A percentile compares a stretch with the other conserved stretches of the same genome.
Conservation (phyloP, 2,329 filamentous ascomycete species). For the Talaromyces verruculosus region DNA sequence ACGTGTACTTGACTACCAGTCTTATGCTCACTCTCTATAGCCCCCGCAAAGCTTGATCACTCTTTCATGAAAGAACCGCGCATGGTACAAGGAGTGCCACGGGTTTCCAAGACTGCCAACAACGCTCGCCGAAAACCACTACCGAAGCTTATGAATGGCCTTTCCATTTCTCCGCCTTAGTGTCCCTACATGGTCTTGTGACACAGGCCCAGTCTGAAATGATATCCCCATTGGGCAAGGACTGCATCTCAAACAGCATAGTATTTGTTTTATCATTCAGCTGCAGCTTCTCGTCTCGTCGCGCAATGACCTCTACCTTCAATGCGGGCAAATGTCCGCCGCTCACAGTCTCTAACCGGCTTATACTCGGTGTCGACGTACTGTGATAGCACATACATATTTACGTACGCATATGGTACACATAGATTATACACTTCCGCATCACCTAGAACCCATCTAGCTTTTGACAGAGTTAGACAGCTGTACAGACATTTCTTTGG, state of each 20-base stretch:
- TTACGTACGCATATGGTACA: not conserved
- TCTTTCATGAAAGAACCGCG: slow-evolving; percentile 89
- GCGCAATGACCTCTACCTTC: not conserved
- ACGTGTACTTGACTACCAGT: not conserved
- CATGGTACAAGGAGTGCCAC: slow-evolving; percentile 82
- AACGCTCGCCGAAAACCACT: slow-evolving; percentile 45
- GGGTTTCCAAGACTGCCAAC: slow-evolving; percentile 51
- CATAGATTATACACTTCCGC: not conserved
- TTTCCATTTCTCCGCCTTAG: slow-evolving; percentile 38
- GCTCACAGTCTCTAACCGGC: not conserved
- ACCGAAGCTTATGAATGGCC: slow-evolving; percentile 45
- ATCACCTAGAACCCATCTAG: not conserved
- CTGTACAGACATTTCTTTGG: slow-evolving; percentile 3
- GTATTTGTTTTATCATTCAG: not conserved
- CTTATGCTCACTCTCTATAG: slow-evolving; percentile 14
- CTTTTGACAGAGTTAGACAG: slow-evolving; percentile 1
- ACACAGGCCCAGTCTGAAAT: not conserved
- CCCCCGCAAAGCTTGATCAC: slow-evolving; percentile 79
- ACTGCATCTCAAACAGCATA: not conserved
- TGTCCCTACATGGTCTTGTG: not conserved
- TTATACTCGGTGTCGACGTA: not conserved
- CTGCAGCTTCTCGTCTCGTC: not conserved
- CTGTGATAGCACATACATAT: not conserved
- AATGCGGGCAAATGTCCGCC: not conserved
- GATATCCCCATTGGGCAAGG: not conserved